Percentiles rank a stretch among this genome's conserved stretches.
phyloP scores from a whole-genome alignment of 2,329 filamentous ascomycete species.

The Chaetomiaceae sp. region DNA sequence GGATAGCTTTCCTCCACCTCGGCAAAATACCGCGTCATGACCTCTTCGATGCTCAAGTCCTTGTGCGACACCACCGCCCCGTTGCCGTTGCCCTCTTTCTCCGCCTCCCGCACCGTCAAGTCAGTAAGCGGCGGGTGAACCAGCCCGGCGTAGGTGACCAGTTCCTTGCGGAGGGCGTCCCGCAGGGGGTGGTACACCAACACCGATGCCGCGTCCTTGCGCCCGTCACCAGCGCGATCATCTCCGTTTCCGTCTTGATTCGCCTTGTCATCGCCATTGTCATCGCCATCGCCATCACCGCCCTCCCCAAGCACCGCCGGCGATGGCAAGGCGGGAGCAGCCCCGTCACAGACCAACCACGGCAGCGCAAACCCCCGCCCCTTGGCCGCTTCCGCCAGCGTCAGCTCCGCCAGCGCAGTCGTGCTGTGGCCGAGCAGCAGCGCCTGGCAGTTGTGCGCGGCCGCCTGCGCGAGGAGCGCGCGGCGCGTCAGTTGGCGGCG shows the following conservation, averaged over 20 bases:
- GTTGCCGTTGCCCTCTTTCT: constrained; percentile 22
- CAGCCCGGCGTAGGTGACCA: constrained; percentile 57
- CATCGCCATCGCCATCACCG: neutral
- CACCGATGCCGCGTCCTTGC: constrained; percentile 12
- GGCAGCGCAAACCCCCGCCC: constrained; percentile 81
- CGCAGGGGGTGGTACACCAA: constrained; percentile 72
- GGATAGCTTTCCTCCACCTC: constrained; percentile 82
- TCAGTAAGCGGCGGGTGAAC: constrained; percentile 45
- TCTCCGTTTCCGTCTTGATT: constrained; percentile 10
- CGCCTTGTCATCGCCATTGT: neutral
- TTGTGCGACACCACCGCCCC: constrained; percentile 57
- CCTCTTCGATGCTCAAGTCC: constrained; percentile 81
- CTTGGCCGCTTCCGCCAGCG: constrained; percentile 83
- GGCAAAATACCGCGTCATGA: constrained; percentile 85
- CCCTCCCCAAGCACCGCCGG: neutral
- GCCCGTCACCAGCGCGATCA: constrained; percentile 13
- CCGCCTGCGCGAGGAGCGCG: constrained; percentile 64
- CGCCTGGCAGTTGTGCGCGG: constrained; percentile 56
- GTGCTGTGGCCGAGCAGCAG: constrained; percentile 84
- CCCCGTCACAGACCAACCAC: constrained; percentile 75
- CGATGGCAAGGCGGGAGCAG: constrained; percentile 31
- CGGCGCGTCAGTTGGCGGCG: constrained; percentile 65
- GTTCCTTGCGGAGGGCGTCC: constrained; percentile 79
- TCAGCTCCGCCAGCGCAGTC: constrained; percentile 79
- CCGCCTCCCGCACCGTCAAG: constrained; percentile 8